A percentile compares a stretch with the other conserved stretches of the same genome.
phyloP scores from a whole-genome alignment of 768 basidiomycete species.

The Termitomyces sp. region DNA sequence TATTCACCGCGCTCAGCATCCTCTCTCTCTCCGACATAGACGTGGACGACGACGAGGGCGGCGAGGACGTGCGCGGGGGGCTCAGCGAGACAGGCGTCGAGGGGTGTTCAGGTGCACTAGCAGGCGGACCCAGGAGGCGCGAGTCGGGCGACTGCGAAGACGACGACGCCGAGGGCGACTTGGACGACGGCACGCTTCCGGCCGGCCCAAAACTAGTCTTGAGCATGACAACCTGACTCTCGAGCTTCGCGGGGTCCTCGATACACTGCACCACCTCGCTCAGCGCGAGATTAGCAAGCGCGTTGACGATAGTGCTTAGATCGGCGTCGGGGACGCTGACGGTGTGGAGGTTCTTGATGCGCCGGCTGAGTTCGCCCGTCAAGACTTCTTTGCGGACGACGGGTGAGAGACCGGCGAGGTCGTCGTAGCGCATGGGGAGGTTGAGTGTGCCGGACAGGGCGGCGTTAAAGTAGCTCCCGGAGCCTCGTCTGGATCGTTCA shows the following conservation, averaged over 20 bases:
- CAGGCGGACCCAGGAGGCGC: constrained; percentile 67
- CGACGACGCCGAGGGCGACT: constrained; percentile 48
- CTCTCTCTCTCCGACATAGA: constrained; percentile 71
- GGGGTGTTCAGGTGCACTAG: constrained; percentile 88
- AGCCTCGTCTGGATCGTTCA: constrained; percentile 71
- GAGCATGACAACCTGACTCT: constrained; percentile 55
- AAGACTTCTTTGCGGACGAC: constrained; percentile 86
- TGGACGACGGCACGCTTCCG: constrained; percentile 34
- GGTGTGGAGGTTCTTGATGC: constrained; percentile 53
- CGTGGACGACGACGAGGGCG: constrained; percentile 63
- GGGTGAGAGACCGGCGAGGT: constrained; percentile 76
- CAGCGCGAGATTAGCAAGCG: constrained; percentile 65
- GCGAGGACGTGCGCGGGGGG: constrained; percentile 81
- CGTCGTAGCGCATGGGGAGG: constrained; percentile 85
- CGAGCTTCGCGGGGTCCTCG: constrained; percentile 63
- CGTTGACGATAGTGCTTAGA: constrained; percentile 65
- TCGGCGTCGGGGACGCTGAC: constrained; percentile 46
- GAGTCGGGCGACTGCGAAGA: constrained; percentile 76
- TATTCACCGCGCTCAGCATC: constrained; percentile 62
- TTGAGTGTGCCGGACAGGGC: constrained; percentile 78
- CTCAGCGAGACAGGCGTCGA: constrained; percentile 81
- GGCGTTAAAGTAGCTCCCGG: constrained; percentile 86
- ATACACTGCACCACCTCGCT: constrained; percentile 76
- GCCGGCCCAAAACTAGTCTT: constrained; percentile 26
- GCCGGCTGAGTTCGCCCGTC: constrained; percentile 76